Evolutionary conservation across 768 basidiomycete genomes (phyloP), one percentile per base, ranked within the genome.

Genomic region (Trametes cubensis): DNA sequence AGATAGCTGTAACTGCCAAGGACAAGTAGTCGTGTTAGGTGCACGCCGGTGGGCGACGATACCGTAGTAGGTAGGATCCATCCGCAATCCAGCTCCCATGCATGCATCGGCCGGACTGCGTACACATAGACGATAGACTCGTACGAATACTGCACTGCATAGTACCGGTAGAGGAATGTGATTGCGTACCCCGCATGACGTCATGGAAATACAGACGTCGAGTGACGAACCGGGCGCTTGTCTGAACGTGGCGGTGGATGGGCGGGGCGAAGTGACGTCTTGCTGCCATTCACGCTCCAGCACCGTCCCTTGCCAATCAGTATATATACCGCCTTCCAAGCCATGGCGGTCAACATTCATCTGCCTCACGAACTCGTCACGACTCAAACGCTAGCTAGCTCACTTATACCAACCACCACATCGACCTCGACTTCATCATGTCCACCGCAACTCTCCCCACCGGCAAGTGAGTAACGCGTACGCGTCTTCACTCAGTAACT

Each of bases 401-500:
- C 6, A 53, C 50, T 21, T 30, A 49, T 55, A 55, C 55, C 63
- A 58, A 14, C 39, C 38, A 41, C 17, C 41, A 23, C 40, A 48
- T 20, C 26, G 7, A 51, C 40, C 14, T 50, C 34, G 11, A 39
- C 40, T 44, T 18, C 44, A 57, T 18, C 40, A 67, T 63, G 59
- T 63, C 62, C 23, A 45, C 55, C 41, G 58, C 65, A 26, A 60
- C 61, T 46, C 58, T 66, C 53, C 57, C 65, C 23, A 52, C 60
- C 34, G 62, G 64, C 51, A 38, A 59, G 68, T 63, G 54, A 34
- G 34, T 34, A 10, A 34, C 34, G 34, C 40, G 55, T 60, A 50
- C 60, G 38, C 53, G n/a, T 50, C 39, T 13, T 26, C 48, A 40
- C 30, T 41, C 62, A 56, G 47, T 55, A 41, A 25, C 40, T 20